phyloP scores from a whole-genome alignment of 1,139 yeast species.

The Komagataea norvegica region DNA sequence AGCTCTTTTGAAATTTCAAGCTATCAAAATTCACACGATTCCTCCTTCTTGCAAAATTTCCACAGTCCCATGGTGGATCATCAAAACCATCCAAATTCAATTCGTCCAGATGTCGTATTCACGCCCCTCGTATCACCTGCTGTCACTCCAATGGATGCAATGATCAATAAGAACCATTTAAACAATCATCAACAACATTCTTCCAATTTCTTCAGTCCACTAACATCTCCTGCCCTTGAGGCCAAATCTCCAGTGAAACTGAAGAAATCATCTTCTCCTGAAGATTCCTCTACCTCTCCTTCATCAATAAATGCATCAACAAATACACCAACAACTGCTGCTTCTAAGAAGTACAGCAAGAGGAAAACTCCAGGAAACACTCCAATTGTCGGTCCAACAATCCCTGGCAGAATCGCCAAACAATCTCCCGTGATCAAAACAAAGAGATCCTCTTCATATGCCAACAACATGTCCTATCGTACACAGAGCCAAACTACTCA shows the following conservation, averaged over 20 bases:
- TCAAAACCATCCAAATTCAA: slow-evolving; percentile 13
- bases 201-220: slow-evolving; percentile 37
- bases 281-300: slow-evolving; percentile 10
- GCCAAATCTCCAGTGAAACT: slow-evolving; percentile 28
- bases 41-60: slow-evolving; percentile 15
- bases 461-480: slow-evolving; percentile 24
- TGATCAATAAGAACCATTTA: slow-evolving; percentile 20
- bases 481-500: too few species aligned
- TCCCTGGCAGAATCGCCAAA: slow-evolving; percentile 26
- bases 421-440: slow-evolving; percentile 27
- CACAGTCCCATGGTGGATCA: slow-evolving; percentile 20
- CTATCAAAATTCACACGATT: slow-evolving; percentile 7
- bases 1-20: slow-evolving; percentile 17
- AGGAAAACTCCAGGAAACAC: slow-evolving; percentile 34
- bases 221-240: slow-evolving; percentile 65
- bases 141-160: slow-evolving; percentile 54
- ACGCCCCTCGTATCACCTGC: slow-evolving; percentile 79
- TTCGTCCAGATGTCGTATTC: slow-evolving; percentile 37
- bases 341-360: slow-evolving; percentile 27
- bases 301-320: slow-evolving; percentile 7
- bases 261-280: slow-evolving; percentile 20
- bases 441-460: slow-evolving; percentile 26
- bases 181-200: slow-evolving; percentile 11
- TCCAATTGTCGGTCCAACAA: slow-evolving; percentile 32
- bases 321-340: slow-evolving; percentile 19